Base-by-base conservation (phyloP, 352 stramenopile species). In the Globisporangium rhizosaccharum region DNA sequence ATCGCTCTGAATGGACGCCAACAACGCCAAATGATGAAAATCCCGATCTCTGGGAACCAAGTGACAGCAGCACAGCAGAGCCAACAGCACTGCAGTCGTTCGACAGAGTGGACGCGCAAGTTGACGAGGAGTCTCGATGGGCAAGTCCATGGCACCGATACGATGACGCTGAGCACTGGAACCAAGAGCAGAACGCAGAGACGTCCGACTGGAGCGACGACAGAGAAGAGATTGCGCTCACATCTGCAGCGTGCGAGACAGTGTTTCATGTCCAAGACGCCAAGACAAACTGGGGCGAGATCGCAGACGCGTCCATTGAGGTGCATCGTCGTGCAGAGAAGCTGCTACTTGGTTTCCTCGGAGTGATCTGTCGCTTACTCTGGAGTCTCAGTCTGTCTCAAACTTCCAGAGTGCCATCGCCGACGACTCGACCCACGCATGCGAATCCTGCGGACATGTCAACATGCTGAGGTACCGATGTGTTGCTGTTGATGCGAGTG, bases 241-340 rank as follows among this genome's bases (percentile, higher is more conserved):
- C 11, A 2, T 0, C 17, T 2, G 20, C n/a, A 2, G n/a, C 14
- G 4, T 18, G 20, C n/a, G 47, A 61, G 33, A 59, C 53, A 28
- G 42, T 59, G 15, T 59, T 66, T 15, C n/a, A 23, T 28, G 53
- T 66, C 53, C 26, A 64, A 59, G 59, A 65, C 18, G 52, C 52
- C 6, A 46, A 30, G 26, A 65, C 53, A 4, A 65, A 65, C 33
- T 65, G 59, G 59, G 59, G 46, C 1, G 37, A 56, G 25, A 28
- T 5, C 47, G 14, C 10, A 12, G 20, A 52, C n/a, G 18, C 30
- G 20, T 10, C 44, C 2, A 8, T 39, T 11, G 37, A 52, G 46
- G 59, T 60, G 28, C 18, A 46, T 30, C n/a, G 2, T 14, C 51
- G 17, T 44, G 30, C 15, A n/a, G 11, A 11, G 25, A 46, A 42